Evolutionary conservation across 139 green algal species (phyloP), one percentile per base, ranked within the genome.

Genomic region (Chlamydomonas eustigma): DNA sequence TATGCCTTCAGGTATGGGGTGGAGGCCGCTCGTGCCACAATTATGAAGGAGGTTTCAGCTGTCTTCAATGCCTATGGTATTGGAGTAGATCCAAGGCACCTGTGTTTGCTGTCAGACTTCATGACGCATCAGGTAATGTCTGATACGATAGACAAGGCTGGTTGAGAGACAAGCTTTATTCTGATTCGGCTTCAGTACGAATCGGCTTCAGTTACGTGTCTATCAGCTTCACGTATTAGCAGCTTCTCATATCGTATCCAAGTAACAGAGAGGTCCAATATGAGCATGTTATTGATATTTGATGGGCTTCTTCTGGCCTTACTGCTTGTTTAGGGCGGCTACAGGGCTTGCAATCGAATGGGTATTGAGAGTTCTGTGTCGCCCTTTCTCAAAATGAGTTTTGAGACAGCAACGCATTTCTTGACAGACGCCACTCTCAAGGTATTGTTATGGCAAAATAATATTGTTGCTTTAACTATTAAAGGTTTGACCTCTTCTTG

Each of bases 61-160:
- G 96, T 99, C 51, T 99, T 99, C 78, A 92, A 87, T 4, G 95
- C 91, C 1, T 99, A 99, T 80, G 96, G 96, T 68, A 99, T 99
- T 51, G 90, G 80, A 1, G 96, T 99, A 0, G 93, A 99, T 85
- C 77, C 86, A 0, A 90, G 96, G 32, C 96, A 99, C 88, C 81
- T 99, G 28, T 81, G 77, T 18, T 86, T 99, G 8, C 95, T 99
- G 35, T 92, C 91, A 0, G 96, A 99, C 86, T 97, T 94, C 89
- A 99, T 99, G 96, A 98, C 93, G 4, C 88, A 95, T 72, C 86
- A 93, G 81, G 93, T 92, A 51, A 79, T n/a, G n/a, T n/a, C n/a
- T n/a, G n/a, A n/a, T n/a, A n/a, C n/a, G n/a, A n/a, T n/a, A n/a
- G n/a, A n/a, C n/a, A n/a, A n/a, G n/a, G n/a, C n/a, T n/a, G n/a